Evolutionary conservation across 2,329 filamentous ascomycete species (phyloP).

Genomic region (Karstenula rhodostoma): DNA sequence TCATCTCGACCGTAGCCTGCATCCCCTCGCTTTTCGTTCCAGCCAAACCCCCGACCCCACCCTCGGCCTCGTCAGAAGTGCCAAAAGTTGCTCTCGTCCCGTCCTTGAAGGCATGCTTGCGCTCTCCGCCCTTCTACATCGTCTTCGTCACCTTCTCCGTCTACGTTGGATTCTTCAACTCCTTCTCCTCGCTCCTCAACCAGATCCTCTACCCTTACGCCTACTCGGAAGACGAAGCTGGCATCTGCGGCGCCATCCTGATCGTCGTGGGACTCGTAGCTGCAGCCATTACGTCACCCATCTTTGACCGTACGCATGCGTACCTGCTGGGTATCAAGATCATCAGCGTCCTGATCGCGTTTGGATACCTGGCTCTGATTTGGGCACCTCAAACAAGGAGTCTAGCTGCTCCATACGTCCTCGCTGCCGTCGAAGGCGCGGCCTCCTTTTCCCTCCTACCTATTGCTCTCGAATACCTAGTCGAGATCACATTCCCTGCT

Average conservation of each 20-base stretch:
- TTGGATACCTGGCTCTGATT: conserved; percentile 78
- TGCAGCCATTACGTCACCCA: conserved; percentile 78
- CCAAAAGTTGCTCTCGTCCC: conserved; percentile 60
- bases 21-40: conserved; percentile 86
- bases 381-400: conserved; percentile 75
- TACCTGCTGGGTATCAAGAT: conserved; percentile 78
- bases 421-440: conserved; percentile 80
- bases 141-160: conserved; percentile 80
- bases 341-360: conserved; percentile 75
- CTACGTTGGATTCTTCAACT: conserved; percentile 95
- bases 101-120: conserved; percentile 58
- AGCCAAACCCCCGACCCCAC: conserved; percentile 76
- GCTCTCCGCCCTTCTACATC: conserved; percentile 78
- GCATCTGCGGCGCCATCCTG: conserved; percentile 86
- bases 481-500: conserved; percentile 86
- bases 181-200: conserved; percentile 84
- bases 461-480: conserved; percentile 83
- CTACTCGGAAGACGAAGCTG: conserved; percentile 83
- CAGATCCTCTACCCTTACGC: conserved; percentile 89
- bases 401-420: conserved; percentile 74
- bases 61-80: conserved; percentile 71
- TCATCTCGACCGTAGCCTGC: conserved; percentile 76
- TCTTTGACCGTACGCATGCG: conserved; percentile 84
- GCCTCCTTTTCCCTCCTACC: conserved; percentile 82
- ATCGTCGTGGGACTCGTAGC: conserved; percentile 86